Base-by-base conservation (phyloP, 176 grass and related monocot genomes). In the Musa schizocarpa region DNA sequence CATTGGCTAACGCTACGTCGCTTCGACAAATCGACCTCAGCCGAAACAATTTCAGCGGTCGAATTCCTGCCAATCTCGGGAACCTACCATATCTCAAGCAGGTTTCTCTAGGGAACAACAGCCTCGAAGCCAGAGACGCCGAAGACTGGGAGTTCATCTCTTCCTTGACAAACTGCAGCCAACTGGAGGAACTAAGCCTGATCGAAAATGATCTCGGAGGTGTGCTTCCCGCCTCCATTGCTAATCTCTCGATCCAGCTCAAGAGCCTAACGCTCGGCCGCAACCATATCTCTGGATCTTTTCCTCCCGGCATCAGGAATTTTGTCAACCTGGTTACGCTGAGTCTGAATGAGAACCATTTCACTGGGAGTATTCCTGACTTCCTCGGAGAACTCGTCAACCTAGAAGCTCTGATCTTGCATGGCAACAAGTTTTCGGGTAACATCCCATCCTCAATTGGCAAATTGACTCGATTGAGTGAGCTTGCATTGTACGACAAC, bases 261-360 rank as follows among this genome's bases (percentile, higher is more conserved):
- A 27, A 27, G 26, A 27, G 0, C 0, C 24, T 84, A 34, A 71
- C 8, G 0, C 48, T 84, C 2, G 76, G 50, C 6, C 16, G 24
- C 13, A 84, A 84, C 58, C 57, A 49, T 20, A 64, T 84, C 21
- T 51, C 55, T 20, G 82, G 82, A 63, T 23, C 24, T 1, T 52
- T 83, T 51, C 82, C 82, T 16, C 14, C 13, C 9, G 75, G 59
- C 0, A 73, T 83, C 4, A 76, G 9, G 2, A 83, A 63, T 20
- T 78, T 86, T 12, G 53, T 66, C 21, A 77, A 71, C 67, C 80
- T 96, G 24, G 52, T 14, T 54, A 17, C 59, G 0, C 56, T 96
- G 74, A 21, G 68, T 14, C 81, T 96, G 75, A 29, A 71, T 2
- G 43, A 82, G n/a, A 96, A 92, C 52, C 82, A 73, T 69, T 81